Evolutionary conservation across 164 flowering plant genomes (phyloP).

Genomic region (Malania oleifera): DNA sequence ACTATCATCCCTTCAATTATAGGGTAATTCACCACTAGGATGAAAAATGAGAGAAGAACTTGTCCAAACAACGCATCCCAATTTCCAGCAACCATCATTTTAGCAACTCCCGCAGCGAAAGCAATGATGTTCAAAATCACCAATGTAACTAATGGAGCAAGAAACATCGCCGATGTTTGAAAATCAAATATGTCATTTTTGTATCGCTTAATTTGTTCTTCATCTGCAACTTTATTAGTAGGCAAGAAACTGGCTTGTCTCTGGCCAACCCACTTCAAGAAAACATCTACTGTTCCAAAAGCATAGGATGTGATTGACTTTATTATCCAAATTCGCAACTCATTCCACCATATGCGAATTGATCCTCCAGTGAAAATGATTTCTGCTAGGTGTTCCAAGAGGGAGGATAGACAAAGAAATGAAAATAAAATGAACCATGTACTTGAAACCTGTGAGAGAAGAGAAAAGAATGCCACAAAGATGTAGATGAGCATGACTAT

Average conservation of each 20-base stretch:
- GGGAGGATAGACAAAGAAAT: conserved; percentile 25
- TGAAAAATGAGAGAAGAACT: conserved; percentile 14
- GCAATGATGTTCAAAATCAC: conserved; percentile 14
- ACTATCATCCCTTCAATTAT: conserved; percentile 24
- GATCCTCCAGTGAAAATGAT: conserved; percentile 26
- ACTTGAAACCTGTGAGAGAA: conserved; percentile 20
- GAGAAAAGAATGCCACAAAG: too few relatives aligned
- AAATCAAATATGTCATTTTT: conserved; percentile 23
- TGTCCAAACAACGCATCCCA: conserved; percentile 23
- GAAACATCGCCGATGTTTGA: conserved; percentile 6
- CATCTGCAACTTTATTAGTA: conserved; percentile 18
- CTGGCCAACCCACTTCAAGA: conserved; percentile 18
- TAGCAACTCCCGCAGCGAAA: conserved; percentile 10
- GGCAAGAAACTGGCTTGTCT: conserved; percentile 13
- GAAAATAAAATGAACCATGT: conserved; percentile 22
- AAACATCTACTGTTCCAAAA: conserved; percentile 18
- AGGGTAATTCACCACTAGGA: conserved; percentile 17
- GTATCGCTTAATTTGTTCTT: conserved; percentile 12
- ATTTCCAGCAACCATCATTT: conserved; percentile 6
- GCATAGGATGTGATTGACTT: conserved; percentile 16
- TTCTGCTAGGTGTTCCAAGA: conserved; percentile 22
- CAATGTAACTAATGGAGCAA: conserved; percentile 9
- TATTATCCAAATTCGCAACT: conserved; percentile 28
- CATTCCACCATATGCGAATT: conserved; percentile 22
- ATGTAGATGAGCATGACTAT: too few relatives aligned